Base-by-base conservation (phyloP, 1,284 basidiomycete genomes). In the Tranzscheliella williamsii region DNA sequence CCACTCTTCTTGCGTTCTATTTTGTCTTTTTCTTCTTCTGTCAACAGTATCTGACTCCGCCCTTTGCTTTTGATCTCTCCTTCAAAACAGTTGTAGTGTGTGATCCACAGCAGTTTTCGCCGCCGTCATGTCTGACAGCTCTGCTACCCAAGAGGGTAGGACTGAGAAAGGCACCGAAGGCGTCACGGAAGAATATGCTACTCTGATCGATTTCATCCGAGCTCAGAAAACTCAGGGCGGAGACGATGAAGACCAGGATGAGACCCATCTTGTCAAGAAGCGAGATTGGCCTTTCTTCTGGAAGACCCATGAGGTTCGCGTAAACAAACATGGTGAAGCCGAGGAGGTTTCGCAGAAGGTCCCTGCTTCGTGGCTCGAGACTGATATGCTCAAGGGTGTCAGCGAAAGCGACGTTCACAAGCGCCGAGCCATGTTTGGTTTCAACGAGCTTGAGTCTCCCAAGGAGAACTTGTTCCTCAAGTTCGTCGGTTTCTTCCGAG, bases 381-480 rank as follows among this genome's bases (percentile, higher is more conserved):
- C 83, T 13, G 80, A 83, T 56, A 74, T 81, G 62, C 53, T 57
- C 26, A 74, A 79, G 51, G 83, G 83, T 58, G 54, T 84, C 42
- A 67, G 72, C 29, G 78, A 80, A 32, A 42, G 63, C 23, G 82
- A 83, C 29, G 74, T 81, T 31, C 56, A 72, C 23, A 65, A 72
- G 47, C 75, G 78, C 29, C 76, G 78, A 38, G 42, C 51, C 16
- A 42, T 69, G 36, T 77, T 78, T 47, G 78, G 78, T 39, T 76
- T 60, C 68, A 79, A 79, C 69, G 78, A 79, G 75, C 77, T 79
- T 39, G 75, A 78, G 62, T 70, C 60, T 46, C 62, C 69, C 54
- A 38, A 49, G 54, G 50, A 68, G 67, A 84, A 84, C 71, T 78
- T 81, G 30, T 64, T 84, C 58, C 64, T 82, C 76, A 83, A 84